Evolutionary conservation across 1,139 yeast genomes (phyloP), one percentile per base, ranked within the genome.

Genomic region (Geotrichum siamense): DNA sequence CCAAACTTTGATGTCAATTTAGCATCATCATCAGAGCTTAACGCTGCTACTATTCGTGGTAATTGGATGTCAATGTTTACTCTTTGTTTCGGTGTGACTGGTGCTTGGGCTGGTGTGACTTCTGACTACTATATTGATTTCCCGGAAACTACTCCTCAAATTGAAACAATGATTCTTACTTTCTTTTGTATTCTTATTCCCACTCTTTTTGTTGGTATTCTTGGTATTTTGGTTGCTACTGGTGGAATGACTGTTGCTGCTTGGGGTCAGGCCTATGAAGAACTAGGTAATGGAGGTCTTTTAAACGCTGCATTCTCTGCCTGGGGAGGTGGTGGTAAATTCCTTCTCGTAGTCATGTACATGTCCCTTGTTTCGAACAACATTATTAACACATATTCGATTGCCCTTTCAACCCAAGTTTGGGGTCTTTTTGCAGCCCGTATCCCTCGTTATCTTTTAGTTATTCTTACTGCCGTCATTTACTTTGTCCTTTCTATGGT

Each of bases 21-120:
- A 5, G 67, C 63, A 38, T 68, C 77, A 16, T 55, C 57, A 15
- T 72, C 73, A 2, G 74, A 69, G 17, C n/a, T n/a, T n/a, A 45
- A 68, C 1, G 60, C 64, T 8, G 66, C 72, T 2, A 70, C 75
- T 1, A 59, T 69, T 10, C 69, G 71, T 41, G 94, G 94, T 6
- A 75, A 78, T 58, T 78, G 85, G 76, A 61, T 86, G 25, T 75
- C 86, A 15, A 82, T 78, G 60, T 84, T 85, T 57, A 75, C 89
- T 1, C 68, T 85, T 39, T 72, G 82, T 29, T 84, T 83, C 57
- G 81, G 95, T 26, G 78, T 82, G 38, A 85, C 96, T 2, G 76
- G 89, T 1, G 84, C 95, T 1, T 87, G 96, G 96, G 93, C 94
- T 29, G 82, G 91, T 3, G 75, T 82, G 49, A 84, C 95, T 1